A percentile compares a stretch with the other conserved stretches of the same genome.
Conservation (phyloP, 306 rosid species). For the Fragaria iinumae region DNA sequence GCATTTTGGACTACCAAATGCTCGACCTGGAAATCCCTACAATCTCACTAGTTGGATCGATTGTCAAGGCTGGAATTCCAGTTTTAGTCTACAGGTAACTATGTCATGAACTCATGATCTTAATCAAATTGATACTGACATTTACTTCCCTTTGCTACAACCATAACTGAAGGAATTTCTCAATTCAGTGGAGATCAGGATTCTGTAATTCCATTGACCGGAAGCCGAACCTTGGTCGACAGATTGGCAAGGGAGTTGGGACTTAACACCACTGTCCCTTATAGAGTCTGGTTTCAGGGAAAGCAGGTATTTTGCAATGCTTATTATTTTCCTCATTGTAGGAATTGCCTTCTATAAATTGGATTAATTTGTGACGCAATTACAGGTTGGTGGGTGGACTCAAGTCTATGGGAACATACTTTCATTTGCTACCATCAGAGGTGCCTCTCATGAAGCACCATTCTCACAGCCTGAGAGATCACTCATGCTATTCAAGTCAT, state of each 20-base stretch:
- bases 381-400: constrained; percentile 47
- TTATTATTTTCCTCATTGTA: neutral
- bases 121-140: neutral
- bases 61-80: constrained; percentile 31
- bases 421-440: constrained; percentile 41
- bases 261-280: constrained; percentile 31
- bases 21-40: constrained; percentile 39
- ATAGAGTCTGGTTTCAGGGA: constrained; percentile 35
- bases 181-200: constrained; percentile 33
- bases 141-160: neutral
- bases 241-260: constrained; percentile 24
- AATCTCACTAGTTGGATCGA: constrained; percentile 29
- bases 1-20: constrained; percentile 34
- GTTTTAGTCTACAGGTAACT: constrained; percentile 33
- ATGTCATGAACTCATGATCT: neutral
- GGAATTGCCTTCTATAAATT: neutral
- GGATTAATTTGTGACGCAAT: neutral
- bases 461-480: constrained; percentile 44
- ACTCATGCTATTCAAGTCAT: constrained; percentile 31
- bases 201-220: constrained; percentile 29
- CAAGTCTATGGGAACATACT: constrained; percentile 37
- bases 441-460: constrained; percentile 42
- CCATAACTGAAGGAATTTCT: neutral
- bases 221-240: constrained; percentile 27
- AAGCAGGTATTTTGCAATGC: constrained; percentile 24